phyloP scores from a whole-genome alignment of 352 stramenopile genomes.

The Globisporangium solare region DNA sequence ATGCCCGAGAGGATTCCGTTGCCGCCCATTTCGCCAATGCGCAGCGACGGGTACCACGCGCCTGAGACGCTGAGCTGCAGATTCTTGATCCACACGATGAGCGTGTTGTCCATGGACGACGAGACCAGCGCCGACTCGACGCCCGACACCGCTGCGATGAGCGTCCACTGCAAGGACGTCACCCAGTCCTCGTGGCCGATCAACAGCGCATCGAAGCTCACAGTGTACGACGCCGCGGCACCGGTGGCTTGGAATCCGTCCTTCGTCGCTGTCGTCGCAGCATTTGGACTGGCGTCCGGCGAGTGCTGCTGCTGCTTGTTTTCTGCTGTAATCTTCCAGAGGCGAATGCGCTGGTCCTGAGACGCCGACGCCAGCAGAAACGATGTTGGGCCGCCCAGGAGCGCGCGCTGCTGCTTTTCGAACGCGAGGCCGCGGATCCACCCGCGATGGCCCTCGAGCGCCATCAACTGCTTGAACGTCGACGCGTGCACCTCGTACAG shows the following conservation, averaged over 20 bases:
- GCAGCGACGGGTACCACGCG: conserved; percentile 43
- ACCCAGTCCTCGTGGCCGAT: conserved; percentile 80
- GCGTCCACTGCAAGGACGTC: conserved; percentile 59
- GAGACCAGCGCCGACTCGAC: conserved; percentile 35
- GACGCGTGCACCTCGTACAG: conserved; percentile 38
- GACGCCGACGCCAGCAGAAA: conserved; percentile 55
- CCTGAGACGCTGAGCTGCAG: conserved; percentile 10
- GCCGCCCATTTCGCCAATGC: conserved; percentile 53
- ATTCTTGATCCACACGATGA: conserved; percentile 54
- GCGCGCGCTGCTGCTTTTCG: conserved; percentile 9
- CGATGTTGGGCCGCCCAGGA: neutral
- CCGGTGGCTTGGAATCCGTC: conserved; percentile 32
- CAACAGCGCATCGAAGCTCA: conserved; percentile 66
- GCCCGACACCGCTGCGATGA: conserved; percentile 5
- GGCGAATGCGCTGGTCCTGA: conserved; percentile 64
- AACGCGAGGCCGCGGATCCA: conserved; percentile 75
- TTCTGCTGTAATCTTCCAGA: conserved; percentile 46
- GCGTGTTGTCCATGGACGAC: conserved; percentile 74
- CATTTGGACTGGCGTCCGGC: neutral
- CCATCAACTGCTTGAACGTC: conserved; percentile 26
- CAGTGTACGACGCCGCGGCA: conserved; percentile 22
- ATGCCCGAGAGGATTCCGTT: conserved; percentile 45
- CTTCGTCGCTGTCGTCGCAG: conserved; percentile 8
- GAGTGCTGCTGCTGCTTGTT: too few species aligned
- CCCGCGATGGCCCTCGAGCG: conserved; percentile 52